phyloP scores from a whole-genome alignment of 2,329 filamentous ascomycete species.

The Raffaelea deltoideospora region DNA sequence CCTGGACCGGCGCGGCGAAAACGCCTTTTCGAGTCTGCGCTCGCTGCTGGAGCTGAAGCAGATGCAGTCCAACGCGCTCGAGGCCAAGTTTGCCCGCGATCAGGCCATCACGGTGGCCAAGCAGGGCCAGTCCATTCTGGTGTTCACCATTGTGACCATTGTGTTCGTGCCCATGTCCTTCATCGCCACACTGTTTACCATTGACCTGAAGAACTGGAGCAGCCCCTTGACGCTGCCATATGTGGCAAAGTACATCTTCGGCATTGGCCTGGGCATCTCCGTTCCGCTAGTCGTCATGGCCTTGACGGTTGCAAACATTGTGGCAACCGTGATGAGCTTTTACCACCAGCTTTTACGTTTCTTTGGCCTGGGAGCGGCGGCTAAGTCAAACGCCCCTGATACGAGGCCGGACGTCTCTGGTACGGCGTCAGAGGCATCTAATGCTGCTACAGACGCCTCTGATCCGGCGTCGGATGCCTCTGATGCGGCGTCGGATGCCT shows the following conservation, averaged over 20 bases:
- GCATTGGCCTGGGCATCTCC: slow-evolving; percentile 24
- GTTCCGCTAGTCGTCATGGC: slow-evolving; percentile 22
- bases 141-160: slow-evolving; percentile 30
- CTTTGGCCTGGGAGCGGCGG: too few relatives aligned
- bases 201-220: slow-evolving; percentile 30
- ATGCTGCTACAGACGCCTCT: too few relatives aligned
- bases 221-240: slow-evolving; percentile 13
- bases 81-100: slow-evolving; percentile 45
- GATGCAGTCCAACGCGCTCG: slow-evolving; percentile 53
- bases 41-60: slow-evolving; percentile 53
- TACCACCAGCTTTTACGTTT: too few relatives aligned
- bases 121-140: slow-evolving; percentile 27
- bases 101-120: slow-evolving; percentile 45
- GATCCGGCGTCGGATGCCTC: too few relatives aligned
- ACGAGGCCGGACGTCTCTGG: too few relatives aligned
- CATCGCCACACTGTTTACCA: slow-evolving; percentile 27
- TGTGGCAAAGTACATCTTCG: slow-evolving; percentile 17
- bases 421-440: too few relatives aligned
- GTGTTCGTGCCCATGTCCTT: slow-evolving; percentile 28
- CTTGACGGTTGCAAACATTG: slow-evolving; percentile 22
- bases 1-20: slow-evolving; percentile 47
- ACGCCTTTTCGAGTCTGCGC: slow-evolving; percentile 43
- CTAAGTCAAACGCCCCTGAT: too few relatives aligned
- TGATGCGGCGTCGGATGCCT: too few relatives aligned
- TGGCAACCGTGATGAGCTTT: too few relatives aligned